These are phyloP conservation scores for Haberlea rhodopensis DNA, from an alignment of 257 asterid species.

Conservation along the genomic window DNA sequence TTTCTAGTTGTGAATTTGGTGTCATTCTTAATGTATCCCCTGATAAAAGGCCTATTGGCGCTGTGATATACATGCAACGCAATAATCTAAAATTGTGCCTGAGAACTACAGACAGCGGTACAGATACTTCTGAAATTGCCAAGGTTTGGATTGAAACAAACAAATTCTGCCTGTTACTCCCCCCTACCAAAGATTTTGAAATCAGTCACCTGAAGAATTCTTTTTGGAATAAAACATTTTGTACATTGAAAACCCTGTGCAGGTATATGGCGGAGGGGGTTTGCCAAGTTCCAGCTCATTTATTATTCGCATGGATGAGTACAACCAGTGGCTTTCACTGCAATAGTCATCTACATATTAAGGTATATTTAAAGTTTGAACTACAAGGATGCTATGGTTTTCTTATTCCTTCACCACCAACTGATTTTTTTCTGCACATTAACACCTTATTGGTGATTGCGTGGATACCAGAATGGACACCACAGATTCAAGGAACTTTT, in stretches of 20 bases:
- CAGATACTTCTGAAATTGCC: slow-evolving; percentile 84
- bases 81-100: slow-evolving; percentile 86
- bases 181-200: slow-evolving; percentile 10
- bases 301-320: slow-evolving; percentile 93
- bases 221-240: slow-evolving; percentile 16
- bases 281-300: slow-evolving; percentile 81
- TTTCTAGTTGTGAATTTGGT: slow-evolving; percentile 14
- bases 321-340: slow-evolving; percentile 59
- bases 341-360: slow-evolving; percentile 29
- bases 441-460: neutral
- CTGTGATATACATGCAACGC: slow-evolving; percentile 74
- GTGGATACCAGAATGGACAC: no score
- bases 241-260: slow-evolving; percentile 33
- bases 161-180: slow-evolving; percentile 21
- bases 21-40: slow-evolving; percentile 23
- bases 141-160: slow-evolving; percentile 47
- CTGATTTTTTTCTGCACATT: neutral
- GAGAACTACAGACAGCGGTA: slow-evolving; percentile 59
- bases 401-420: no score
- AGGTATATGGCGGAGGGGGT: slow-evolving; percentile 99
- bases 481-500: no score
- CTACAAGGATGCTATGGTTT: no score
- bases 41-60: slow-evolving; percentile 85
- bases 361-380: slow-evolving; percentile 19
- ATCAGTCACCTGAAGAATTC: slow-evolving; percentile 13